Evolutionary conservation across 2,329 filamentous ascomycete genomes (phyloP), one percentile per base, ranked within the genome.

Genomic region (Apiospora arundinis): DNA sequence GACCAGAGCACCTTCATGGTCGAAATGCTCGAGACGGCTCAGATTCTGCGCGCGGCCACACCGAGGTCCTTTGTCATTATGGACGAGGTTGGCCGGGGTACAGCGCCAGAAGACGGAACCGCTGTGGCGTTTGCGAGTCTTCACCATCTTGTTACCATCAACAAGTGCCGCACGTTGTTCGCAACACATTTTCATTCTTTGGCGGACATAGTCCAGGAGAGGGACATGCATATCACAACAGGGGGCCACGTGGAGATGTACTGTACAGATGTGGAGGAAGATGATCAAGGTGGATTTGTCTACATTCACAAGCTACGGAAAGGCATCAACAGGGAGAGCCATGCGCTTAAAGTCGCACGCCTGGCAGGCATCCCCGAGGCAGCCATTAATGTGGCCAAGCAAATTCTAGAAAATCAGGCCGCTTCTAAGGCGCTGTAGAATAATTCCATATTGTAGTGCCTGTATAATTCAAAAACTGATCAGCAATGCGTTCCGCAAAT

Each of bases 1-100:
- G 93, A 97, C 83, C 95, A 98, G 81, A 97, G 94, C 69, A 99
- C 97, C 0, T 99, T 99, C 82, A 98, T 99, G 96, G 94, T 98
- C 0, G 96, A 99, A 83, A 99, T 99, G 96, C 88, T 98, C 2
- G 96, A 99, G 83, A 97, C 96, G 25, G 95, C 95, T 1, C 88
- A 92, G 37, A 99, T 99, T 69, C 87, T 99, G 69, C 93, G 92
- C 73, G 88, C 93, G 75, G 95, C 96, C 0, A 98, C 95, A 0
- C 83, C 91, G 1, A 88, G 92, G 32, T 96, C 93, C 0, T 97
- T 99, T 77, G 95, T 96, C 73, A 95, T 99, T 81, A 98, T 99
- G 95, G 96, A 99, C 81, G 96, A 99, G 84, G 93, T 99, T 48
- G 96, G 96, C 0, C 89, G 96, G 67, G 96, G 96, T 11, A 99